Evolutionary conservation across 345 rosid species (phyloP).

Genomic region (Pelargonium nanum): DNA sequence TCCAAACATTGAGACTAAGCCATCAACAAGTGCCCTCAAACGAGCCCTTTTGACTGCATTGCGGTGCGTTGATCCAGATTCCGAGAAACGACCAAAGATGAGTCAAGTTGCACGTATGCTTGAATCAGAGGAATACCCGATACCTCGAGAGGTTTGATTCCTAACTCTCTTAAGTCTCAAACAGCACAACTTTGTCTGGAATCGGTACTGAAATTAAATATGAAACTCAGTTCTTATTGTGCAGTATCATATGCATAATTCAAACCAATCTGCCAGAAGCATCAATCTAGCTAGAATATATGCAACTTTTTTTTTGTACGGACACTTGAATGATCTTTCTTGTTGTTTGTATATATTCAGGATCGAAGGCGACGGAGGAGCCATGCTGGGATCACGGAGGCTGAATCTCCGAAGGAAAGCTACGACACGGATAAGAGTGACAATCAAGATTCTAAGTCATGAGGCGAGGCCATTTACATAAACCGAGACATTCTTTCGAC

Average conservation of each 20-base stretch:
- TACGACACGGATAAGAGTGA: slow-evolving; percentile 39
- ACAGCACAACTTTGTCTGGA: no score
- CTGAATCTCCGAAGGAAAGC: slow-evolving; percentile 34
- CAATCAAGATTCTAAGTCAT: slow-evolving; percentile 22
- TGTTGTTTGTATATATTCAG: slow-evolving; percentile 24
- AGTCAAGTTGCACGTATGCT: slow-evolving; percentile 94
- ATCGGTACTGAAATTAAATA: no score
- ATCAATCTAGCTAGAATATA: no score
- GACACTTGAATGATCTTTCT: background rate
- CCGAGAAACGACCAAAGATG: slow-evolving; percentile 92
- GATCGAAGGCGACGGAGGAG: slow-evolving; percentile 62
- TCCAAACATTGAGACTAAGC: slow-evolving; percentile 58
- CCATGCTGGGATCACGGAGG: slow-evolving; percentile 27
- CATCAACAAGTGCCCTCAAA: slow-evolving; percentile 77
- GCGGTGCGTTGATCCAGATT: slow-evolving; percentile 94
- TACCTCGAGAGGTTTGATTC: slow-evolving; percentile 68
- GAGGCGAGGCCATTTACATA: slow-evolving; percentile 11
- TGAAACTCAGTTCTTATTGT: no score
- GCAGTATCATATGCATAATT: no score
- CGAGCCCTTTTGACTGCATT: slow-evolving; percentile 85
- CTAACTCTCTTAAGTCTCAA: background rate
- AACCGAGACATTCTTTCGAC: slow-evolving; percentile 1
- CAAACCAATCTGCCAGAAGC: no score
- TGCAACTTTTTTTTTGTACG: no score
- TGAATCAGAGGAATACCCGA: slow-evolving; percentile 80